Conservation (phyloP, 805 yeast genomes). For the Isabelozyma pseudorhagii region DNA sequence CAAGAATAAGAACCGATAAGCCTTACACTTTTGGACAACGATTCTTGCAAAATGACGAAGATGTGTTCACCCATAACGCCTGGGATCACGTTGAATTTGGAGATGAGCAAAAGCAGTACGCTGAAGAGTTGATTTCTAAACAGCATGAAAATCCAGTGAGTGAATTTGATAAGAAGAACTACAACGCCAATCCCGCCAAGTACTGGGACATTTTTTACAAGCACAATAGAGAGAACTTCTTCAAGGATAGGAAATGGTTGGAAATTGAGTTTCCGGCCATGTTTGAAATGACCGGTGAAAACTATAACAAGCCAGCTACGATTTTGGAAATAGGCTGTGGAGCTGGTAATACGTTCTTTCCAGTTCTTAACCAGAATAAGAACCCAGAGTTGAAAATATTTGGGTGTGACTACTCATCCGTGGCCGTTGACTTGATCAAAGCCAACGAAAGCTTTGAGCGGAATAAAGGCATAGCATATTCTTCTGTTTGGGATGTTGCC, state of each 20-base stretch:
- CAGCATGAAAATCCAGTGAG: conserved; percentile 84
- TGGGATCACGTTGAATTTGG: conserved; percentile 99
- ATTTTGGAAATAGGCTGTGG: conserved; percentile 97
- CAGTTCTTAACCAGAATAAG: conserved; percentile 77
- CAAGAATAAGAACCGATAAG: conserved; percentile 75
- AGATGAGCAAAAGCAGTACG: conserved; percentile 75
- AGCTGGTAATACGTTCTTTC: conserved; percentile 95
- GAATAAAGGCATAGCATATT: conserved; percentile 56
- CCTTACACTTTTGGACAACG: conserved; percentile 95
- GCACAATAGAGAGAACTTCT: conserved; percentile 88
- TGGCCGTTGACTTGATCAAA: conserved; percentile 84
- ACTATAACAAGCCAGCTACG: conserved; percentile 64
- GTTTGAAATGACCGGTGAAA: conserved; percentile 67
- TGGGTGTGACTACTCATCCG: conserved; percentile 88
- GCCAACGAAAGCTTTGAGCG: conserved; percentile 58
- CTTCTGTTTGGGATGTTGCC: conserved; percentile 95
- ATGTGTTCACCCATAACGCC: conserved; percentile 91
- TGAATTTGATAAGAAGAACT: conserved; percentile 77
- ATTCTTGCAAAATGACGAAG: conserved; percentile 62
- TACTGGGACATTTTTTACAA: conserved; percentile 95
- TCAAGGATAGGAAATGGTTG: conserved; percentile 95
- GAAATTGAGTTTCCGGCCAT: conserved; percentile 89
- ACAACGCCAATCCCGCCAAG: conserved; percentile 82
- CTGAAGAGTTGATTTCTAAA: conserved; percentile 66
- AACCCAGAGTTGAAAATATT: conserved; percentile 70